Evolutionary conservation across 768 basidiomycete species (phyloP), one percentile per base, ranked within the genome.

Genomic region (Trametes cubensis): DNA sequence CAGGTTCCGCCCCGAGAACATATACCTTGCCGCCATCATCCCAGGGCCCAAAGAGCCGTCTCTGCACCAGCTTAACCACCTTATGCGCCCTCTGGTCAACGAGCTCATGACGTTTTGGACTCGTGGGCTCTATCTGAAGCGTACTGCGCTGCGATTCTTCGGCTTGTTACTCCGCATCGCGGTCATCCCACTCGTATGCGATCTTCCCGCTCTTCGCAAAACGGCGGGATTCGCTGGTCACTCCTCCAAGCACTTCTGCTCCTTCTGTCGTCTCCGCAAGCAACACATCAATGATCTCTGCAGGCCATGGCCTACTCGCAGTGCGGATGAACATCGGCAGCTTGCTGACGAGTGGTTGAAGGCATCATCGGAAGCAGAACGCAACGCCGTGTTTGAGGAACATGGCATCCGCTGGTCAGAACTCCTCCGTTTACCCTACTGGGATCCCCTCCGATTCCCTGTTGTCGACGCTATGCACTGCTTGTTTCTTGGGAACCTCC

Each of bases 161-260:
- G 66, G 71, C 7, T 38, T 63, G 4, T 25, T 55, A 6, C 39
- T 56, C 25, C 48, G 61, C 13, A 41, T 64, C 42, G 60, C 63
- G 25, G 59, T 64, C 18, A 51, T 26, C 20, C 63, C 69, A 14
- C 61, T 74, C 5, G 64, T 75, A 20, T 68, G 58, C 11, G 74
- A 79, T 57, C 71, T 78, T 14, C 70, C 72, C 11, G 74, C 73
- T 38, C 67, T 69, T 17, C 60, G 70, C 17, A 75, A 77, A 58
- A 45, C 69, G 0, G 50, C 71, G 4, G 73, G 70, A 13, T 17
- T 72, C 20, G 73, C 74, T 3, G 56, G 34, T 10, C 30, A 61
- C 14, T 23, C 52, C 1, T 69, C 70, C 8, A 55, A 75, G 28
- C 66, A 69, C 6, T 78, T 69, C 54, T 79, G 77, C 57, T 62